These are phyloP conservation scores for Sphaerulina vaccinii DNA, from an alignment of 2,329 filamentous ascomycete species.

Conservation along the genomic window DNA sequence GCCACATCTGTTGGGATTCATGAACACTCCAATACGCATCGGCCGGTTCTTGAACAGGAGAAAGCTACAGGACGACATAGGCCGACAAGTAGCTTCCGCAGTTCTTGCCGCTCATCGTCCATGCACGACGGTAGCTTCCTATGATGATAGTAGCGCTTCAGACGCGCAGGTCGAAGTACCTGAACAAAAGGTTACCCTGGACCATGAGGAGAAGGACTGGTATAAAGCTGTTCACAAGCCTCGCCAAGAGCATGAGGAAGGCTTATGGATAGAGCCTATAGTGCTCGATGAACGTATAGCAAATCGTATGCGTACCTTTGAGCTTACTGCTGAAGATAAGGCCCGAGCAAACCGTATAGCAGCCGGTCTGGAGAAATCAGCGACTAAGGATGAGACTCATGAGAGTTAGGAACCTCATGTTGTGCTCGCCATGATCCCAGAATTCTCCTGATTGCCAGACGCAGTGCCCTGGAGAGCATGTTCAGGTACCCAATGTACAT, in stretches of 20 bases:
- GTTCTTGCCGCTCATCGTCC: conserved; percentile 63
- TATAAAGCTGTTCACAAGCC: conserved; percentile 68
- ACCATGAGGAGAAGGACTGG: conserved; percentile 76
- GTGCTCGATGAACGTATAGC: conserved; percentile 74
- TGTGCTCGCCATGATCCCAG: not conserved
- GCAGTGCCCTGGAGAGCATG: too few relatives aligned
- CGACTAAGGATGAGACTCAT: not conserved
- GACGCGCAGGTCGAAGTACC: conserved; percentile 40
- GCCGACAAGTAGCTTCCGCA: conserved; percentile 80
- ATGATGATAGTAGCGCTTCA: conserved; percentile 26
- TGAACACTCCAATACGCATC: conserved; percentile 82
- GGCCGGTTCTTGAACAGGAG: conserved; percentile 86
- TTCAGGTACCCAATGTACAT: too few relatives aligned
- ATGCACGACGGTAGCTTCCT: conserved; percentile 37
- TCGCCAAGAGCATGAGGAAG: conserved; percentile 52
- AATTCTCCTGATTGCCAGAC: too few relatives aligned
- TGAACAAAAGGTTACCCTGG: conserved; percentile 66
- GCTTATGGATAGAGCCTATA: conserved; percentile 69
- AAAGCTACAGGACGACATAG: conserved; percentile 80
- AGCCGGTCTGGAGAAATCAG: conserved; percentile 22
- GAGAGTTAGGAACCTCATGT: not conserved
- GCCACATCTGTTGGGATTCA: conserved; percentile 88
- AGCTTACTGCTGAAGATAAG: conserved; percentile 68
- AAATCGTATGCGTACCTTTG: conserved; percentile 76
- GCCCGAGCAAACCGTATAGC: conserved; percentile 55